Evolutionary conservation across 2,329 filamentous ascomycete species (phyloP), one percentile per base, ranked within the genome.

Genomic region (Arthrobotrys entomopaga): DNA sequence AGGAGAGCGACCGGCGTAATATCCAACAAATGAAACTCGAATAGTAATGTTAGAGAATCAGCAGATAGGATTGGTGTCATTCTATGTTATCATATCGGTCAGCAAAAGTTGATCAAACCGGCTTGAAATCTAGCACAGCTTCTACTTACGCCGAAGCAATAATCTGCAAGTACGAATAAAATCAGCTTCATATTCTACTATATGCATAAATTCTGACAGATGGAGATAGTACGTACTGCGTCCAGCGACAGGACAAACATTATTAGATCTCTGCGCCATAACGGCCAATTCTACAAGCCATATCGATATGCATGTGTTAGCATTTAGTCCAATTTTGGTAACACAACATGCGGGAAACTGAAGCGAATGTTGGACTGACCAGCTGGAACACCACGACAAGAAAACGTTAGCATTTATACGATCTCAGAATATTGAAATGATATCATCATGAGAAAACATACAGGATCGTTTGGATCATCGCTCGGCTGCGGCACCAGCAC

Each of bases 401-500:
- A 26, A 50, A 34, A 42, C 8, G 38, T 10, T 42, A 60, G 52
- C 29, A 40, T 40, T 8, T 20, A 15, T 46, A 6, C 20, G 22
- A 29, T 48, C 6, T 7, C 5, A 57, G 40, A 15, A 64, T 46
- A 22, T 16, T 26, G 20, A 22, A 26, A 58, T 34, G n/a, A 43
- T 38, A 54, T 42, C n/a, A 42, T 26, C 48, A 49, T 1, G 46
- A 76, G 48, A 78, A 82, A 72, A 85, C 89, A 87, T 77, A 97
- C 84, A 29, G 92, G 93, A 81, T 97, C 93, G 80, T 96, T 94
- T 2, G 91, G 92, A 80, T 96, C 92, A 81, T 96, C 90, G 76
- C 90, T 93, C 1, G 94, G 94, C 80, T 97, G 94, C 3, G 94
- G 94, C 3, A 96, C 90, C 34, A 97, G 87, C 78, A 97, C 91